These are phyloP conservation scores for Hymenoscyphus scutula DNA, from an alignment of 2,329 filamentous ascomycete species.

Conservation along the genomic window DNA sequence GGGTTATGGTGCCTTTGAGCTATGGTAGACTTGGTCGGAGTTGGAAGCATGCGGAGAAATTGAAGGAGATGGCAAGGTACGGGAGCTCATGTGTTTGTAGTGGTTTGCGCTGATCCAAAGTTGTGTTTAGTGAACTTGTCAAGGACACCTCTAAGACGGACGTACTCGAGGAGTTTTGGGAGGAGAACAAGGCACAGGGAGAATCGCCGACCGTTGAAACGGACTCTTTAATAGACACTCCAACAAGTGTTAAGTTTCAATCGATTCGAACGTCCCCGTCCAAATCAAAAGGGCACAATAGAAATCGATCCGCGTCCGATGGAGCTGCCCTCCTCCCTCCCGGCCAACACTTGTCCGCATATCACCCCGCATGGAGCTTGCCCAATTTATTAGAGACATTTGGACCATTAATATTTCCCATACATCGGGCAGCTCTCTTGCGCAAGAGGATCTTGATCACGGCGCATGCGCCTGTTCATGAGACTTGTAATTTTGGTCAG, in stretches of 20 bases:
- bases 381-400: slow-evolving; percentile 75
- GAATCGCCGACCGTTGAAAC: slow-evolving; percentile 22
- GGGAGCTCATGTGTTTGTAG: not conserved
- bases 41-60: slow-evolving; percentile 78
- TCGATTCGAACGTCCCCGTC: slow-evolving; percentile 33
- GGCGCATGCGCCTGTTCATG: slow-evolving; percentile 79
- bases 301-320: slow-evolving; percentile 61
- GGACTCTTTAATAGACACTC: slow-evolving; percentile 34
- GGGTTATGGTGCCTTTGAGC: slow-evolving; percentile 80
- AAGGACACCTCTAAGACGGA: slow-evolving; percentile 61
- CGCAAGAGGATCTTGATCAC: slow-evolving; percentile 87
- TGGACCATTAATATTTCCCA: slow-evolving; percentile 86
- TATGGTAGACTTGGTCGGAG: slow-evolving; percentile 81
- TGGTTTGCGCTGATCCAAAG: slow-evolving; percentile 27
- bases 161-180: slow-evolving; percentile 79
- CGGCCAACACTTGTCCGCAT: slow-evolving; percentile 67
- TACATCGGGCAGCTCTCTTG: slow-evolving; percentile 82
- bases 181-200: slow-evolving; percentile 48
- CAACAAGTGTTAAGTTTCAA: slow-evolving; percentile 47
- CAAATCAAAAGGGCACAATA: slow-evolving; percentile 45
- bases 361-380: slow-evolving; percentile 85
- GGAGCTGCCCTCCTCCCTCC: slow-evolving; percentile 56
- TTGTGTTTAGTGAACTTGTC: slow-evolving; percentile 53
- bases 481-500: slow-evolving; percentile 84
- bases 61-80: slow-evolving; percentile 74